Percentiles rank a stretch among this genome's conserved stretches.
These are phyloP conservation scores for Kalmusia sp. DNA, from an alignment of 2,329 filamentous ascomycete genomes.

Conservation along the genomic window DNA sequence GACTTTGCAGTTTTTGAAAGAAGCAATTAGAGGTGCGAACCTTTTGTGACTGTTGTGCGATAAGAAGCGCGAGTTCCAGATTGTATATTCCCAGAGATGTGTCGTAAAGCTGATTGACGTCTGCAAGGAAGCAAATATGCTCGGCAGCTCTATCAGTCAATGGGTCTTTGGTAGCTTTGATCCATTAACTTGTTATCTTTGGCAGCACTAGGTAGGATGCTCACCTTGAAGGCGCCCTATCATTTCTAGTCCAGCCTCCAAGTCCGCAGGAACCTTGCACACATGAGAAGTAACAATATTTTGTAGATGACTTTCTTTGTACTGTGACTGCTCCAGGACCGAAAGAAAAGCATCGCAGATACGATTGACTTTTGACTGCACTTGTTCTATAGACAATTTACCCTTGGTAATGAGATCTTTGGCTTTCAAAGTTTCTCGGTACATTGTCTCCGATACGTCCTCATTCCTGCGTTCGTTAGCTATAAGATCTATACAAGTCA, in stretches of 20 bases:
- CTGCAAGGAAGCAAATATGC: conserved; percentile 96
- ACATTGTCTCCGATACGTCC: conserved; percentile 92
- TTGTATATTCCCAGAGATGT: conserved; percentile 90
- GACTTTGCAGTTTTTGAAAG: neutral
- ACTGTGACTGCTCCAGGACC: conserved; percentile 61
- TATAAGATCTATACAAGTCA: neutral
- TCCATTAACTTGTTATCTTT: conserved; percentile 7
- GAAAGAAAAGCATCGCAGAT: conserved; percentile 86
- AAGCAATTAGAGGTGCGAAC: conserved; percentile 31
- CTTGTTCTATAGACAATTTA: conserved; percentile 25
- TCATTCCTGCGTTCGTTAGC: conserved; percentile 66
- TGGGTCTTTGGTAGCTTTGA: conserved; percentile 47
- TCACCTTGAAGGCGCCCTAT: conserved; percentile 72
- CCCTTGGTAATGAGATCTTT: conserved; percentile 28
- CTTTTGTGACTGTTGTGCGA: conserved; percentile 95
- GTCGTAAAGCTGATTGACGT: conserved; percentile 91
- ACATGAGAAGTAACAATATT: conserved; percentile 95
- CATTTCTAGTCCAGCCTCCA: conserved; percentile 82
- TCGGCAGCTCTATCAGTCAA: conserved; percentile 89
- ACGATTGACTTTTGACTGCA: conserved; percentile 75
- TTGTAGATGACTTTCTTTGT: conserved; percentile 72
- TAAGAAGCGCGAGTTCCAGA: conserved; percentile 84
- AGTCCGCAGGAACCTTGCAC: conserved; percentile 88
- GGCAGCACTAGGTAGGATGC: conserved; percentile 13
- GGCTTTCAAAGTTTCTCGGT: conserved; percentile 77